Percentiles rank a stretch among this genome's conserved stretches.
These are phyloP conservation scores for Suaeda aralocaspica DNA, from an alignment of 148 eudicot species.

Conservation along the genomic window DNA sequence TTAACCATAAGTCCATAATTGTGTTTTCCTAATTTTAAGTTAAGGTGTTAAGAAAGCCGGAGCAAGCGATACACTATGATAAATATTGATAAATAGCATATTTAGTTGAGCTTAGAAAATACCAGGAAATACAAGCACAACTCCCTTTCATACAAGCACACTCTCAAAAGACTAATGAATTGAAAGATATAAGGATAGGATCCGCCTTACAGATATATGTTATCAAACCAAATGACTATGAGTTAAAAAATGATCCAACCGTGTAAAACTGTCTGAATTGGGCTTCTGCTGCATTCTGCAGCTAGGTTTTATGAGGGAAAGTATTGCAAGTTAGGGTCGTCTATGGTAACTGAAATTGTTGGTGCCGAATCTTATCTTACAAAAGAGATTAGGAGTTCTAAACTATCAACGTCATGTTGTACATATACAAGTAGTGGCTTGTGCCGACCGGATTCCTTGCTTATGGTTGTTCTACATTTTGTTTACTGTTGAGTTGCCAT, in stretches of 20 bases:
- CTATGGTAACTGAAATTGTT: not conserved
- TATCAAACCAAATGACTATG: no score
- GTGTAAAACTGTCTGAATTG: not conserved
- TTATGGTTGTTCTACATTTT: not conserved
- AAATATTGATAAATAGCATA: no score
- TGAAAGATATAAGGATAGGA: no score
- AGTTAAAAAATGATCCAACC: no score
- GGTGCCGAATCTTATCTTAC: not conserved
- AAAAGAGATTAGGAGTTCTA: not conserved
- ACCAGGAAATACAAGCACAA: no score
- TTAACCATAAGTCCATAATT: no score
- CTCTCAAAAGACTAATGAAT: no score
- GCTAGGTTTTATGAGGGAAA: not conserved
- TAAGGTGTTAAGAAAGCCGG: no score
- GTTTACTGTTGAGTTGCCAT: not conserved
- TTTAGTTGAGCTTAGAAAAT: no score
- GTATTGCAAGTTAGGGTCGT: not conserved
- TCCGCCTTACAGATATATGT: no score
- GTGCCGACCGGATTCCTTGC: not conserved
- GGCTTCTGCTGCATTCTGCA: not conserved
- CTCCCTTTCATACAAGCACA: no score
- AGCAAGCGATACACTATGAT: no score
- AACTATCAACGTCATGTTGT: not conserved
- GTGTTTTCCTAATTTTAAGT: not conserved
- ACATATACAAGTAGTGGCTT: not conserved